A percentile compares a stretch with the other conserved stretches of the same genome.
Conservation (phyloP, 2,329 filamentous ascomycete species). For the Phialophora tarda region DNA sequence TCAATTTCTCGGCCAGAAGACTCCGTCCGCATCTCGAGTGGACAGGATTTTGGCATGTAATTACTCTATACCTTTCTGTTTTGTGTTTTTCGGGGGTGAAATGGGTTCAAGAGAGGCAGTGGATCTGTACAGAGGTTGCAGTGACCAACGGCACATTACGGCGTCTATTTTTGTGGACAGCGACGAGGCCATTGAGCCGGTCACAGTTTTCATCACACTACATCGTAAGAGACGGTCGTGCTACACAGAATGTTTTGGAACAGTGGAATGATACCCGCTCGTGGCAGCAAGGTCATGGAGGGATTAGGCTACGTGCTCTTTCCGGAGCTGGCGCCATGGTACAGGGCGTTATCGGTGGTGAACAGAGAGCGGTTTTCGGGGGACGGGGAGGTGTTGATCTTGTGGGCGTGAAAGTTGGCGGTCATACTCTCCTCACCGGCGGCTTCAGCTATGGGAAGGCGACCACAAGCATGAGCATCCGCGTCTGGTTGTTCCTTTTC, state of each 20-base stretch:
- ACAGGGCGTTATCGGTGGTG: neutral
- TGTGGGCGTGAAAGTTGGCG: neutral
- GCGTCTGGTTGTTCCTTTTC: neutral
- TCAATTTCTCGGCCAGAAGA: conserved; percentile 4
- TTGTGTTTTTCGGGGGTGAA: neutral
- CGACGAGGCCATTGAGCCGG: neutral
- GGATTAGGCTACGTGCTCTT: neutral
- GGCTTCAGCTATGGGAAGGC: neutral
- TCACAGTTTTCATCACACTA: neutral
- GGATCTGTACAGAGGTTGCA: conserved; percentile 15
- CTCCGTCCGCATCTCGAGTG: neutral
- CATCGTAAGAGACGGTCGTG: conserved; percentile 28
- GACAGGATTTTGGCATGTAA: conserved; percentile 17
- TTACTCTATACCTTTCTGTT: conserved; percentile 17
- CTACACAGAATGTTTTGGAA: conserved; percentile 25
- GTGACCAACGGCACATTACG: conserved; percentile 22
- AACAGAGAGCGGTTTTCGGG: neutral
- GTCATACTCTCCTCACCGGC: neutral
- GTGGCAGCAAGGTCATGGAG: conserved; percentile 14
- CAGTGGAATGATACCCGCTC: conserved; percentile 32
- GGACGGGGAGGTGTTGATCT: neutral
- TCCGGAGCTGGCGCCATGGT: neutral
- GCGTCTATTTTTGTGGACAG: conserved; percentile 15
- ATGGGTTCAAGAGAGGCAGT: neutral
- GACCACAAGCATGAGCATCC: neutral